Evolutionary conservation across 306 rosid genomes (phyloP).

Genomic region (Alnus rubra): DNA sequence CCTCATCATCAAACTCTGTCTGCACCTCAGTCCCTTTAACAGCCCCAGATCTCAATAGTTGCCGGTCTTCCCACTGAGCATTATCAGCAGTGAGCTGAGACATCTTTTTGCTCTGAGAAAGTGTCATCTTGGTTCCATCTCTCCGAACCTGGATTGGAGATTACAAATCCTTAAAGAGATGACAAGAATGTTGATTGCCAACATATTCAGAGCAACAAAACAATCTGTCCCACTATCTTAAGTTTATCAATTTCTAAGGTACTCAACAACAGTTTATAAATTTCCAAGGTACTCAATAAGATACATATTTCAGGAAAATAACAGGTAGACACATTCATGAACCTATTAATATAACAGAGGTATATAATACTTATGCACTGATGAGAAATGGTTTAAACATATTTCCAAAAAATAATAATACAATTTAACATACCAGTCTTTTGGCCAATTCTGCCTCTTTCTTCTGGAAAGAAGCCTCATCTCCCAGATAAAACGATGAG

Average conservation of each 20-base stretch:
- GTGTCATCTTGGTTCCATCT: constrained; percentile 98
- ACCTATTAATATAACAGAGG: neutral
- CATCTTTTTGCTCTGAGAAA: constrained; percentile 88
- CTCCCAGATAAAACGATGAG: constrained; percentile 77
- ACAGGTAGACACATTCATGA: neutral
- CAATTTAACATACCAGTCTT: constrained; percentile 65
- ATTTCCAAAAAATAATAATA: constrained; percentile 10
- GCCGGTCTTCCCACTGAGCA: constrained; percentile 99
- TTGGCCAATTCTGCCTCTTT: constrained; percentile 98
- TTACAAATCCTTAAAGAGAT: constrained; percentile 17
- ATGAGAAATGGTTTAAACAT: constrained; percentile 5
- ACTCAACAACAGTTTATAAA: neutral
- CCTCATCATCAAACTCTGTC: constrained; percentile 98
- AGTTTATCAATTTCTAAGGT: constrained; percentile 3
- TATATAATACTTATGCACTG: constrained; percentile 1
- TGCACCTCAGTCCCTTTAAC: constrained; percentile 98
- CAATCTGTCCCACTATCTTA: neutral
- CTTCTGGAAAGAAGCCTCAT: constrained; percentile 90
- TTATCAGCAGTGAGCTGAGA: constrained; percentile 96
- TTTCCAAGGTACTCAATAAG: constrained; percentile 4
- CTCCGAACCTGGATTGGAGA: constrained; percentile 59
- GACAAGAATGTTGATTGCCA: constrained; percentile 18
- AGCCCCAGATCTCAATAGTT: constrained; percentile 94
- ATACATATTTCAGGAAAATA: neutral
- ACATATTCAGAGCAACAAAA: constrained; percentile 2